Percentiles rank a stretch among this genome's conserved stretches.
phyloP scores from a whole-genome alignment of 441 rosid genomes.

The Pelargonium australe region DNA sequence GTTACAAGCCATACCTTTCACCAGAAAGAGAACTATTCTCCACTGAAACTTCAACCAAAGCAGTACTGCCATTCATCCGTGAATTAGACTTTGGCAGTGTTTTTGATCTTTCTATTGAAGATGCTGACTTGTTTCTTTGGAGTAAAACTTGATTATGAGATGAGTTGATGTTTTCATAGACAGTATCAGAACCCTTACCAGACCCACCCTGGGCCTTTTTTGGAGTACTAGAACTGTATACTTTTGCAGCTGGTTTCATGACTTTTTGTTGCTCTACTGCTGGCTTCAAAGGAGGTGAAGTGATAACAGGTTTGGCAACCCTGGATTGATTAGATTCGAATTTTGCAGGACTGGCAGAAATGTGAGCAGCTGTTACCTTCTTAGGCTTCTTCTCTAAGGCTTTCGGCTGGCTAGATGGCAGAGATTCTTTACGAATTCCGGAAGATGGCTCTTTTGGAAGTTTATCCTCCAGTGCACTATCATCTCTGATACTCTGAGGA shows the following conservation, averaged over 20 bases:
- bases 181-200: slow-evolving; percentile 36
- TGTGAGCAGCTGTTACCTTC: slow-evolving; percentile 22
- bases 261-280: slow-evolving; percentile 35
- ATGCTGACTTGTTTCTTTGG: slow-evolving; percentile 44
- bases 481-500: slow-evolving; percentile 22
- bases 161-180: slow-evolving; percentile 34
- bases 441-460: slow-evolving; percentile 33
- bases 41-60: slow-evolving; percentile 34
- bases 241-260: slow-evolving; percentile 36
- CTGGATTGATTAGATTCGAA: slow-evolving; percentile 34
- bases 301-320: slow-evolving; percentile 31
- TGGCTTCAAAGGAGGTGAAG: slow-evolving; percentile 43
- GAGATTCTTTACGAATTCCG: slow-evolving; percentile 28
- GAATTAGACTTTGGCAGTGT: slow-evolving; percentile 45
- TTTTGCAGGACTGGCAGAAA: slow-evolving; percentile 34
- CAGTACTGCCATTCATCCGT: slow-evolving; percentile 28
- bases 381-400: slow-evolving; percentile 31
- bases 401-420: slow-evolving; percentile 28
- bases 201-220: slow-evolving; percentile 50
- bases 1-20: slow-evolving; percentile 37
- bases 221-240: slow-evolving; percentile 29
- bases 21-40: slow-evolving; percentile 34
- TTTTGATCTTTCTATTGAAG: slow-evolving; percentile 51
- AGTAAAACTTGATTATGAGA: slow-evolving; percentile 40
- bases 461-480: slow-evolving; percentile 26